Base-by-base conservation (phyloP, 2,329 filamentous ascomycete species). In the Verticillium isaacii region DNA sequence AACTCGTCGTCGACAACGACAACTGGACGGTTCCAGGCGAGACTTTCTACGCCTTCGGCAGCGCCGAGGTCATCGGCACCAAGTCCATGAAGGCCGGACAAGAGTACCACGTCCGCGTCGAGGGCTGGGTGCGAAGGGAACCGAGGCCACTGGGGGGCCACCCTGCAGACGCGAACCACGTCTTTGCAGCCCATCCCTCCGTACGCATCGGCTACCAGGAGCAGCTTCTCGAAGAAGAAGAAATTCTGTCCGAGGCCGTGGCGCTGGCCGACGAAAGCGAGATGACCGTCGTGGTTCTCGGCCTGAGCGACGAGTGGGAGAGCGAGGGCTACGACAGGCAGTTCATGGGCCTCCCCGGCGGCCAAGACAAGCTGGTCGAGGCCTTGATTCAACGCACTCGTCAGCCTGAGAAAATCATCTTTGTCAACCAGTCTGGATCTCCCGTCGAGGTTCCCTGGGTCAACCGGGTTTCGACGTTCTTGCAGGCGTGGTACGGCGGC, bases 401-500 rank as follows among this genome's bases (percentile, higher is more conserved):
- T 14, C 17, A n/a, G 32, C 60, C 57, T 23, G 52, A 60, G n/a
- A 65, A 60, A 12, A 56, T 58, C 11, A 59, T 67, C 17, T 60
- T 66, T 11, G 65, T 67, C 14, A 66, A 65, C n/a, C 66, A 66
- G 36, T 64, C 66, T 2, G 65, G 66, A 8, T 64, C 61, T 12
- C 66, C 66, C 63, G 64, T 62, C 32, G 57, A 19, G 54, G 80
- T 86, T 80, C 83, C 83, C 1, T 86, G 83, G 82, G 73, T 78
- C 2, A 68, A 75, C 36, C 73, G 77, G 32, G 78, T 78, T 32
- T 68, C 67, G n/a, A 80, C 82, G 1, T 73, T 89, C 2, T 66
- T 88, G 0, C 85, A 89, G 66, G 86, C 85, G 6, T 90, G 87
- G 88, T 90, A 89, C 66, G 86, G 87, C 63, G 88, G 89, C 15